A percentile compares a stretch with the other conserved stretches of the same genome.
Conservation (phyloP, 75 land plant species). For the Cupressus sempervirens region DNA sequence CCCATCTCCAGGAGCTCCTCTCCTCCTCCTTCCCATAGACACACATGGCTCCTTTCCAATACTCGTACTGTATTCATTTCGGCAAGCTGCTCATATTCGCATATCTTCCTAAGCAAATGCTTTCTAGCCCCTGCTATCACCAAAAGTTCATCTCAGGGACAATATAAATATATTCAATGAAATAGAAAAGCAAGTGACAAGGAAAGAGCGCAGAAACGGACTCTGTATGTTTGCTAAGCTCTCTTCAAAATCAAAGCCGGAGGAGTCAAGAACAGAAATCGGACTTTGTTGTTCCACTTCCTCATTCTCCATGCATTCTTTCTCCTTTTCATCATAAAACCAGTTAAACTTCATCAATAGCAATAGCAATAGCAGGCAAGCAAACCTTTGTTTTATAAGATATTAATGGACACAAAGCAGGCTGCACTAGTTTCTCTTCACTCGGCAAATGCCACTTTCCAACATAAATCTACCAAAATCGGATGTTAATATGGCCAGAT, state of each 20-base stretch:
- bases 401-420: not conserved
- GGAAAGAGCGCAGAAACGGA: not conserved
- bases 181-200: not conserved
- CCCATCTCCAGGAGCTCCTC: not conserved
- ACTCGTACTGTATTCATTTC: not conserved
- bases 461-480: not conserved
- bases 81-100: constrained; percentile 4
- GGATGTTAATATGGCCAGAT: not conserved
- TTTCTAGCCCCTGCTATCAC: constrained; percentile 1
- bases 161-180: too few species aligned
- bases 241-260: not conserved
- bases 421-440: too few species aligned
- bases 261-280: not conserved
- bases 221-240: constrained; percentile 1
- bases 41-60: too few species aligned
- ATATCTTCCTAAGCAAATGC: not conserved
- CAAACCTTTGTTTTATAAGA: not conserved
- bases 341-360: not conserved
- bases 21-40: too few species aligned
- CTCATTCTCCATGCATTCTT: not conserved
- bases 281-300: not conserved
- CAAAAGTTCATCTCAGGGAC: too few species aligned
- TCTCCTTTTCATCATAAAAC: not conserved
- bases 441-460: not conserved
- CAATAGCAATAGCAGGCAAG: not conserved